phyloP scores from a whole-genome alignment of 805 yeast genomes.

The fission yeast (Schizosaccharomyces pombe) region DNA sequence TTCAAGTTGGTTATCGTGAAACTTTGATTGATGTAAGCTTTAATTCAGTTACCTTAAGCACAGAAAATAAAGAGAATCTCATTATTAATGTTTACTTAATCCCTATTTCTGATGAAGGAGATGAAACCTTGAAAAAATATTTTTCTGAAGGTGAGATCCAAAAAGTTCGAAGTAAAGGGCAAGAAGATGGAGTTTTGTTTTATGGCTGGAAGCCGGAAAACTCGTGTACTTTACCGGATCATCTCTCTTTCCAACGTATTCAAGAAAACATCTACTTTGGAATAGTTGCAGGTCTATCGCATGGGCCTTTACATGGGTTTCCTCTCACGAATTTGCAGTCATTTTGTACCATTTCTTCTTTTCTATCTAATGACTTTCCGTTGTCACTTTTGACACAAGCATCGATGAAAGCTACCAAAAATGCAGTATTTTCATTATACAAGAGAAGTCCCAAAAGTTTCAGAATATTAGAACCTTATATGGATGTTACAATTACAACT shows the following conservation, averaged over 20 bases:
- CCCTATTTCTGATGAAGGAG: not conserved
- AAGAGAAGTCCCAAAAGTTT: constrained; percentile 7
- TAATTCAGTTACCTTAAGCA: not conserved
- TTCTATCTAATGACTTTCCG: not conserved
- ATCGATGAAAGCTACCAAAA: not conserved
- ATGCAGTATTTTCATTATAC: not conserved
- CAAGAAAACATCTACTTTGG: not conserved
- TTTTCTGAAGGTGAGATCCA: not conserved
- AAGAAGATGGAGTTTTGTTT: not conserved
- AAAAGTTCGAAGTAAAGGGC: not conserved
- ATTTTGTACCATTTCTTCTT: not conserved
- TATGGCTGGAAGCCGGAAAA: not conserved
- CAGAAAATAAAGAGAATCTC: too few species aligned
- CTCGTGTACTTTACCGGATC: not conserved
- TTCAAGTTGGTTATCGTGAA: constrained; percentile 79
- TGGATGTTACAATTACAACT: constrained; percentile 48
- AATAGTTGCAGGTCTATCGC: constrained; percentile 17
- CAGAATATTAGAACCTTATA: constrained; percentile 50
- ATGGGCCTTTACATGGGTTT: constrained; percentile 20
- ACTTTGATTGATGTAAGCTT: not conserved
- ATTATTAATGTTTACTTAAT: not conserved
- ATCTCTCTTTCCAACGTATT: not conserved
- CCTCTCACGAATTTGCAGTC: constrained; percentile 25
- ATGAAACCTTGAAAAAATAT: not conserved
- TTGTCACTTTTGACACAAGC: not conserved